phyloP scores from a whole-genome alignment of 169 alveolate species.

The Eimeria falciformis region DNA sequence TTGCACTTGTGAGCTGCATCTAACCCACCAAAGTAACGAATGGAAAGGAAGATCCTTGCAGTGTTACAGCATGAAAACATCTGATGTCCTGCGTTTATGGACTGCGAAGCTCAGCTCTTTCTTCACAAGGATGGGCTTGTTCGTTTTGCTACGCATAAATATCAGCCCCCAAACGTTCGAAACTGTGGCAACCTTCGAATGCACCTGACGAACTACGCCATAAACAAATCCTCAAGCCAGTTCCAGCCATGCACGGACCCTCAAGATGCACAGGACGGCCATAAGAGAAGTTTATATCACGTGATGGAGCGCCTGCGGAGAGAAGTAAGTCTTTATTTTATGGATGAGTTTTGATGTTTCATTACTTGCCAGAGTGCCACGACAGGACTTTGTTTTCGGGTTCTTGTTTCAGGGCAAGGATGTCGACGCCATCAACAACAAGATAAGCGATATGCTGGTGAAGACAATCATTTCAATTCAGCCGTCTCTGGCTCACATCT shows the following conservation, averaged over 20 bases:
- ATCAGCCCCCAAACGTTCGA: conserved; percentile 85
- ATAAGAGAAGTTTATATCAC: conserved; percentile 87
- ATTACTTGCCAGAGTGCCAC: too few relatives aligned
- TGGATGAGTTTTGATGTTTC: not conserved
- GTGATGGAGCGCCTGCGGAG: conserved; percentile 81
- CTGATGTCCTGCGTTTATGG: too few relatives aligned
- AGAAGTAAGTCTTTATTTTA: conserved; percentile 65
- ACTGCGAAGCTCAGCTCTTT: conserved; percentile 77
- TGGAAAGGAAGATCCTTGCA: too few relatives aligned
- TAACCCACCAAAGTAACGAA: too few relatives aligned
- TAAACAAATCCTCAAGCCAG: conserved; percentile 88
- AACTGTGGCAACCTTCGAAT: conserved; percentile 86
- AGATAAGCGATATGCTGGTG: conserved; percentile 86
- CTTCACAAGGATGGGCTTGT: conserved; percentile 93
- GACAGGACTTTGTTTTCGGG: not conserved
- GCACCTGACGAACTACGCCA: conserved; percentile 94
- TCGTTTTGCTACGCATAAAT: conserved; percentile 91
- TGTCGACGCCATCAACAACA: conserved; percentile 81
- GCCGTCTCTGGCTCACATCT: conserved; percentile 89
- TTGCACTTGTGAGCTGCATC: too few relatives aligned
- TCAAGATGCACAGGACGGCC: conserved; percentile 86
- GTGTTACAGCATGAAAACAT: too few relatives aligned
- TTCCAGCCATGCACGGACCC: conserved; percentile 86
- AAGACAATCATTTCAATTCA: conserved; percentile 89
- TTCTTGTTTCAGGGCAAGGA: conserved; percentile 77